These are phyloP conservation scores for Aphanomyces astaci DNA, from an alignment of 352 stramenopile species.

Conservation along the genomic window DNA sequence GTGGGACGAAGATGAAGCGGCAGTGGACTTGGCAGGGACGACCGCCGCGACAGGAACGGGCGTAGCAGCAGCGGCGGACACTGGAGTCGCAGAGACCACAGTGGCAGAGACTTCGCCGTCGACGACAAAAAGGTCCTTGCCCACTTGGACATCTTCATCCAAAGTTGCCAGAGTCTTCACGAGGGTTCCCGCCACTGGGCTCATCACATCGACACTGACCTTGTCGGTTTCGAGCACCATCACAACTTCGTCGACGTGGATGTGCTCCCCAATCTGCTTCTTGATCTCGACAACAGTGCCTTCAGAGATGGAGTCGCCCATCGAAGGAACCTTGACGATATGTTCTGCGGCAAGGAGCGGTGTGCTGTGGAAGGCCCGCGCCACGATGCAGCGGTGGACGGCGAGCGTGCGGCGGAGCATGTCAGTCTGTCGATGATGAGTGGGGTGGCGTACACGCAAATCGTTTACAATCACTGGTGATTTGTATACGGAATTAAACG, in stretches of 20 bases:
- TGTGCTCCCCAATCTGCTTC: slow-evolving; percentile 87
- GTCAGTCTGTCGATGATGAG: not conserved
- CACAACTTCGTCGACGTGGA: slow-evolving; percentile 95
- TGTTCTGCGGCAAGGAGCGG: slow-evolving; percentile 37
- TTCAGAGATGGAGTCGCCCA: slow-evolving; percentile 97
- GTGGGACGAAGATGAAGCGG: slow-evolving; percentile 24
- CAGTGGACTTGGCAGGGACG: slow-evolving; percentile 28
- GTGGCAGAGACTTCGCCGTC: slow-evolving; percentile 64
- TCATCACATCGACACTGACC: slow-evolving; percentile 90
- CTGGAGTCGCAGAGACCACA: slow-evolving; percentile 21
- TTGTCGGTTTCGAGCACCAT: slow-evolving; percentile 99
- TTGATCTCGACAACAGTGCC: slow-evolving; percentile 95
- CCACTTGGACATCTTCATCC: slow-evolving; percentile 95
- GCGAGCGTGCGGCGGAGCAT: not conserved
- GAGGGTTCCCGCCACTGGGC: slow-evolving; percentile 85
- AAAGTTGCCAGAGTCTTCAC: slow-evolving; percentile 90
- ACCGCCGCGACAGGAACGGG: slow-evolving; percentile 28
- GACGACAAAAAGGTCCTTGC: slow-evolving; percentile 88
- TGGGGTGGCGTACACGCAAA: not conserved
- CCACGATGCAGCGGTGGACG: not conserved
- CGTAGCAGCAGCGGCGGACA: slow-evolving; percentile 15
- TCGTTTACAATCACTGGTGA: not conserved
- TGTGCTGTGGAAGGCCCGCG: slow-evolving; percentile 35
- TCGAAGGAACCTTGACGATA: slow-evolving; percentile 80
- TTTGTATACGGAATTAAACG: not conserved